Evolutionary conservation across 148 eudicot genomes (phyloP), one percentile per base, ranked within the genome.

Genomic region (Limonium bicolor): DNA sequence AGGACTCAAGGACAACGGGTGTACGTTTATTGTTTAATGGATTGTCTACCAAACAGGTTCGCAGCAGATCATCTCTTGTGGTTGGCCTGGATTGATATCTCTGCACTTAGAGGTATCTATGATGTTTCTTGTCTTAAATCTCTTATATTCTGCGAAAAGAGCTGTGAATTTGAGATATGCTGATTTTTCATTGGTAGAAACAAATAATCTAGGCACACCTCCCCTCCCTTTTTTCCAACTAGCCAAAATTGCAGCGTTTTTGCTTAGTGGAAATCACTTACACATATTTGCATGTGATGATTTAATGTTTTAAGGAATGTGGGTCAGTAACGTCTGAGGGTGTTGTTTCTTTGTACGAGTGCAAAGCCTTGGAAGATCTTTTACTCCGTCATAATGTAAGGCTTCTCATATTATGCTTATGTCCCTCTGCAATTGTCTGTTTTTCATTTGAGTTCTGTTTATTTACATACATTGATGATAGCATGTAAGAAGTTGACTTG

Each of bases 1-100:
- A 4, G 14, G 14, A 34, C 5, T 34, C 14, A 16, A 34, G 14
- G 11, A 3, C 3, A 20, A 26, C 16, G 24, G 23, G 11, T 16
- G 29, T 31, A 21, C 20, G 20, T 29, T 24, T 31, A 26, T 20
- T 15, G 25, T 39, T 36, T 53, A 23, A 49, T 29, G 13, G 7
- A 32, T 35, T 32, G 24, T 43, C 23, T 48, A 11, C 29, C 36
- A 45, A 47, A 53, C 49, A 86, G 96, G 69, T 64, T 60, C 96
- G 25, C 94, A 73, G 55, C 69, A 21, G 67, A 73, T 82, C 58
- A 78, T 86, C 60, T 76, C 85, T 54, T 54, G 56, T 55, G 80
- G 96, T 50, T 86, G 94, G 96, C 96, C 94, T 41, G 94, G 82
- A 54, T 64, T 86, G 63, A 66, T 56, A 47, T 76, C 67, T 23